A percentile compares a stretch with the other conserved stretches of the same genome.
Conservation (phyloP, 75 land plant species). For the Larix kaempferi region DNA sequence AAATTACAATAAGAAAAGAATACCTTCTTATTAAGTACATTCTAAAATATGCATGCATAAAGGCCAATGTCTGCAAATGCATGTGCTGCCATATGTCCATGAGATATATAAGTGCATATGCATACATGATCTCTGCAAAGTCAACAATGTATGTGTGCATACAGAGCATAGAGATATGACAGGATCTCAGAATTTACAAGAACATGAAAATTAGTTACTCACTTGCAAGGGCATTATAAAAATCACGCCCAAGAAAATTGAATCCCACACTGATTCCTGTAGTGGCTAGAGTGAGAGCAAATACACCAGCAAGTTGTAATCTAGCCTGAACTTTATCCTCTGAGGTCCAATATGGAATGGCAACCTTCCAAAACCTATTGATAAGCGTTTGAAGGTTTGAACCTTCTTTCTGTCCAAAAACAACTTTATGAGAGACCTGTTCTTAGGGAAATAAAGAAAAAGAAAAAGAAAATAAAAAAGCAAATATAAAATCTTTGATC, state of each 20-base stretch:
- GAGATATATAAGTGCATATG: constrained; percentile 1
- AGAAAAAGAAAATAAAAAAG: neutral
- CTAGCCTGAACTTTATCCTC: constrained; percentile 91
- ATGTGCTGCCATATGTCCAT: neutral
- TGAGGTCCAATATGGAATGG: constrained; percentile 97
- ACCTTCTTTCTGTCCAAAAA: constrained; percentile 25
- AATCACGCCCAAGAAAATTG: constrained; percentile 95
- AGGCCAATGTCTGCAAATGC: neutral
- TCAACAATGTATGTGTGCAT: neutral
- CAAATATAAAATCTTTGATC: neutral
- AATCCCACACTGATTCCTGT: constrained; percentile 99
- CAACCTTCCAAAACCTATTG: constrained; percentile 93
- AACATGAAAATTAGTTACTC: constrained; percentile 13
- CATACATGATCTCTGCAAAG: neutral
- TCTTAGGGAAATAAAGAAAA: neutral
- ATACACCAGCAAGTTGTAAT: constrained; percentile 69
- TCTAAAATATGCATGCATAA: neutral
- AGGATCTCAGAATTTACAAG: constrained; percentile 2
- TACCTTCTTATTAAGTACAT: neutral
- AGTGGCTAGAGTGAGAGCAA: constrained; percentile 89
- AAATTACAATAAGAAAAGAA: neutral
- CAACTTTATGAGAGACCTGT: neutral
- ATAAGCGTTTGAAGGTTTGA: constrained; percentile 59
- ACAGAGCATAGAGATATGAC: neutral
- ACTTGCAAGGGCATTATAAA: constrained; percentile 98